These are phyloP conservation scores for Plasmodium coatneyi DNA, from an alignment of 169 alveolate species.

Conservation along the genomic window DNA sequence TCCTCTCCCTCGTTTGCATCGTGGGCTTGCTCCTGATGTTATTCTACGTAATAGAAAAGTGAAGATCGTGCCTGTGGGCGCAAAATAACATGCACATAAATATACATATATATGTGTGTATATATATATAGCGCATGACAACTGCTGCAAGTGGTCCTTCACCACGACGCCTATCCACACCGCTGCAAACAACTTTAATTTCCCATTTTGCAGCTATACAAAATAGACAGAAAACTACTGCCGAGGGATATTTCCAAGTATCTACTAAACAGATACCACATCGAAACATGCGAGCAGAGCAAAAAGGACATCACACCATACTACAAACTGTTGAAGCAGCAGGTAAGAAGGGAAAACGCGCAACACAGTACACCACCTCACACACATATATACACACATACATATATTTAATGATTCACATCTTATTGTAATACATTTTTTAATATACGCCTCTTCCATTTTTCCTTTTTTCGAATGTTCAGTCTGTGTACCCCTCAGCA, in stretches of 20 bases:
- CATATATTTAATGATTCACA: not conserved
- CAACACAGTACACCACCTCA: not conserved
- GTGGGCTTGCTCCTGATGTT: constrained; percentile 72
- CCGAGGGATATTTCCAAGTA: constrained; percentile 78
- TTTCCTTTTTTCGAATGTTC: constrained; percentile 11
- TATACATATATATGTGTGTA: not conserved
- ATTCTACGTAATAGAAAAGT: constrained; percentile 45
- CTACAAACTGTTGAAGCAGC: constrained; percentile 79
- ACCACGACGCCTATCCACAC: not conserved
- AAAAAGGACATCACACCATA: constrained; percentile 76
- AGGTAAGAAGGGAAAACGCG: constrained; percentile 37
- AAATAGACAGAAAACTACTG: constrained; percentile 75
- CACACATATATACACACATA: not conserved
- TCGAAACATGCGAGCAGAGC: constrained; percentile 67
- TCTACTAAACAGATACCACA: constrained; percentile 75
- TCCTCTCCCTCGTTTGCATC: constrained; percentile 74
- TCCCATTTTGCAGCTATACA: constrained; percentile 10
- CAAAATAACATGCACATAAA: not conserved
- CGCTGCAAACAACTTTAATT: not conserved
- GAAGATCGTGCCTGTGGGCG: not conserved
- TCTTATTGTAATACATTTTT: not conserved
- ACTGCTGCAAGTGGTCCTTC: not conserved
- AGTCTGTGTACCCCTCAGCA: constrained; percentile 71
- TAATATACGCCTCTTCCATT: not conserved
- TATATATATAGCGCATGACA: not conserved